Evolutionary conservation across 371 early-diverging fungal species (phyloP).

Genomic region (Apophysomyces sp.): DNA sequence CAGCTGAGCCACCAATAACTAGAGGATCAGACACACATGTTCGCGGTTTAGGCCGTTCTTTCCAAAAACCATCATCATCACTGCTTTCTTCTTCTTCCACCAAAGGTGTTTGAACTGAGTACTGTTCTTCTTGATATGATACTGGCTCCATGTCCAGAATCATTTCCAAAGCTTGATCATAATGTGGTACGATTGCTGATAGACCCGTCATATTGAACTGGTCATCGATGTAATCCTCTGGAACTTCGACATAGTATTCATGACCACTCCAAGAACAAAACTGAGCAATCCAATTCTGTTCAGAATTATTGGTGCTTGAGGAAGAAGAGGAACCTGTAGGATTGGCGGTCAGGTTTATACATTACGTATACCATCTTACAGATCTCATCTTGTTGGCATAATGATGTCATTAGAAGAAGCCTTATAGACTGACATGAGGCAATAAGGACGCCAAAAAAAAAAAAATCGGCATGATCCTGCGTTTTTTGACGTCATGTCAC

Average conservation of each 20-base stretch:
- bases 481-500: too few relatives aligned
- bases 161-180: constrained; percentile 77
- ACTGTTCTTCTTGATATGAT: constrained; percentile 11
- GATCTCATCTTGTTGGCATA: neutral
- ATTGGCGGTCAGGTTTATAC: neutral
- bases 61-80: constrained; percentile 31
- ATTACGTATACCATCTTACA: neutral
- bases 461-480: neutral
- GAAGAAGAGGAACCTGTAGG: neutral
- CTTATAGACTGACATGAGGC: neutral
- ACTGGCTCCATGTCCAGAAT: constrained; percentile 84
- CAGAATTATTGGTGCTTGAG: constrained; percentile 19
- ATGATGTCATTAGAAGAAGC: neutral
- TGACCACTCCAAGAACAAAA: constrained; percentile 83
- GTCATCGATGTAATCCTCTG: constrained; percentile 88
- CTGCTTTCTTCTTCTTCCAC: constrained; percentile 17
- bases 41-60: constrained; percentile 20
- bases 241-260: constrained; percentile 84
- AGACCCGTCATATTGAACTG: constrained; percentile 93
- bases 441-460: neutral
- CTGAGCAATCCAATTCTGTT: constrained; percentile 82
- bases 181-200: constrained; percentile 76
- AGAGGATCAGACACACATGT: constrained; percentile 24
- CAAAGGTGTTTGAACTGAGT: constrained; percentile 23
- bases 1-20: constrained; percentile 52